Base-by-base conservation (phyloP, 192 early-diverging fungal species). In the Coemansia aciculifera region DNA sequence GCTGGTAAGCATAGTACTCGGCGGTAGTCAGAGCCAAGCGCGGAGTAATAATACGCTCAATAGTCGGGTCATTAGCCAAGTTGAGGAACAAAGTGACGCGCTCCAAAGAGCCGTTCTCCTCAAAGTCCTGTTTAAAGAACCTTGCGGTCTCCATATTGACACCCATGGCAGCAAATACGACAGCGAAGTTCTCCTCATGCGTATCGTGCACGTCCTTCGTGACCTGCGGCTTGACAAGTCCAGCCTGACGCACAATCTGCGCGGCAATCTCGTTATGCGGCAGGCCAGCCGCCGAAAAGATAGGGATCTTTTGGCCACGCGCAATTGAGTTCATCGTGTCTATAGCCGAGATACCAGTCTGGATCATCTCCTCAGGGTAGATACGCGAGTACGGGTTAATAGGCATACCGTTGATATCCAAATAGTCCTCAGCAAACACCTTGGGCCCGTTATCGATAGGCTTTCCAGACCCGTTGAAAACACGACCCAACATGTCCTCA, bases 301-400 rank as follows among this genome's bases (percentile, higher is more conserved):
- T 99, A 38, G 97, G 97, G 72, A 99, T 99, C 88, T 99, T 99
- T 83, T 99, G 97, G n/a, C 97, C 97, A 87, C 97, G 94, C 36
- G 97, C 97, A 88, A 99, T 97, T 19, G 96, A 98, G 88, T 98
- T 98, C 97, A 99, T 99, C 51, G 96, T 97, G 73, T 99, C 97
- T 64, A 99, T 99, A 52, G 97, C 92, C 62, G 96, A 98, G 64
- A 99, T 92, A 74, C 97, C 97, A 11, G 97, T 99, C 82, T 99
- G 97, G 68, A 99, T 97, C 97, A 99, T 99, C 86, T 99, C 97
- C 83, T 99, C 96, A 36, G 97, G 97, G 74, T 99, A 99, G 66
- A 97, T 96, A 79, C 97, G 92, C 46, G 93, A 95, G 86, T 87
- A 99, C n/a, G 97, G 97, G 85, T 99, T 99, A 85, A 99, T 99